Base-by-base conservation (phyloP, 1,139 yeast species). In the Sugiyamaella grinbergsii region DNA sequence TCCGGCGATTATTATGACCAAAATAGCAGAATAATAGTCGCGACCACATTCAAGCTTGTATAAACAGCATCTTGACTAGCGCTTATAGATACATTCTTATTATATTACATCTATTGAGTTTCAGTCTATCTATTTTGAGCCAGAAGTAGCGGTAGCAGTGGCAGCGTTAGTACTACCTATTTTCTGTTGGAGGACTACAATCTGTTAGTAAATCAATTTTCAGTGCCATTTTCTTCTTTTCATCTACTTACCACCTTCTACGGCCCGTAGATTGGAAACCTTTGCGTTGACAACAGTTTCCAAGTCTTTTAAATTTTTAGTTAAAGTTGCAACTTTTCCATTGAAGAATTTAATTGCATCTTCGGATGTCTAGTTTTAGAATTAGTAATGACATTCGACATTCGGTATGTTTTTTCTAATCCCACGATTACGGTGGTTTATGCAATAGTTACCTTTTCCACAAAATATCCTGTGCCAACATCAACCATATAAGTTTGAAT, bases 401-500 rank as follows among this genome's bases (percentile, higher is more conserved):
- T n/a, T n/a, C n/a, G n/a, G n/a, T n/a, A n/a, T n/a, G n/a, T n/a
- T n/a, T n/a, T n/a, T n/a, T n/a, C n/a, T n/a, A n/a, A n/a, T n/a
- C n/a, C n/a, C n/a, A n/a, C n/a, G n/a, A n/a, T n/a, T n/a, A n/a
- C n/a, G n/a, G n/a, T n/a, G n/a, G n/a, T n/a, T n/a, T n/a, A n/a
- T n/a, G n/a, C n/a, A n/a, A n/a, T n/a, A 47, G 59, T 31, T 42
- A 65, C 68, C 59, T 93, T 94, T 62, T 89, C 96, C 26, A 90
- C 94, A 65, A 80, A 93, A 68, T 93, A 93, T 1, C 98, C 98
- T 0, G 98, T 93, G 29, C 99, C 99, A 38, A 93, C 84, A 65
- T 93, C 99, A 15, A 94, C 96, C 70, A 93, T 76, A 62, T 85
- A 93, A 52, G 77, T 81, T 56, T 83, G 79, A 42, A 78, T 78